These are phyloP conservation scores for Cunninghamia lanceolata DNA, from an alignment of 75 land plant genomes.

Conservation along the genomic window DNA sequence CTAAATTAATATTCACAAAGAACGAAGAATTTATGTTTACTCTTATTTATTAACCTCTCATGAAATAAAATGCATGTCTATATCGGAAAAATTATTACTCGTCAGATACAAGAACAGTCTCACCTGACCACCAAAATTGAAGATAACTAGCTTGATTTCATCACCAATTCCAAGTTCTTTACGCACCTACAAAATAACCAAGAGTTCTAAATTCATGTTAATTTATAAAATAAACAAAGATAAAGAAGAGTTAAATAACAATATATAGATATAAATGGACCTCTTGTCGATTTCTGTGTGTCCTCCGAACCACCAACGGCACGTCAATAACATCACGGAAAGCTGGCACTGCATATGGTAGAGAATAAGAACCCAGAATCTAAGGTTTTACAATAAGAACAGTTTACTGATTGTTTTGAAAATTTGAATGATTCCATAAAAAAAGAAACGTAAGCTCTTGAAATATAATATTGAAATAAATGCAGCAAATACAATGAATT, in stretches of 20 bases:
- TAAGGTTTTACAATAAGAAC: neutral
- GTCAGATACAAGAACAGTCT: neutral
- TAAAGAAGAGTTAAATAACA: neutral
- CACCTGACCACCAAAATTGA: constrained; percentile 99
- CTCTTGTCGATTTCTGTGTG: constrained; percentile 74
- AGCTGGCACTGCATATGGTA: constrained; percentile 87
- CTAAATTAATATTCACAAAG: too few relatives aligned
- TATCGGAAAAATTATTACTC: neutral
- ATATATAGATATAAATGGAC: constrained; percentile 30
- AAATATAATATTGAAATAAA: neutral
- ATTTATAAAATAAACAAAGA: neutral
- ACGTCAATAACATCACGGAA: constrained; percentile 98
- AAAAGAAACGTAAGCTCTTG: neutral
- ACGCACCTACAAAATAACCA: constrained; percentile 57
- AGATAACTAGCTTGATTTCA: constrained; percentile 69
- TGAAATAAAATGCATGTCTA: neutral
- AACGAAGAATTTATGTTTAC: neutral
- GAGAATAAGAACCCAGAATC: constrained; percentile 2
- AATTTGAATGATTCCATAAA: neutral
- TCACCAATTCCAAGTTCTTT: constrained; percentile 83
- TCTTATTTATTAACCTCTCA: neutral
- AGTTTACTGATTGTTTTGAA: neutral
- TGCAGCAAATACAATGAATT: too few relatives aligned
- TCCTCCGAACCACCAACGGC: constrained; percentile 87
- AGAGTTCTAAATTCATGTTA: neutral